Conservation (phyloP, 2,329 filamentous ascomycete species). For the Cylindrodendrum hubeiense region DNA sequence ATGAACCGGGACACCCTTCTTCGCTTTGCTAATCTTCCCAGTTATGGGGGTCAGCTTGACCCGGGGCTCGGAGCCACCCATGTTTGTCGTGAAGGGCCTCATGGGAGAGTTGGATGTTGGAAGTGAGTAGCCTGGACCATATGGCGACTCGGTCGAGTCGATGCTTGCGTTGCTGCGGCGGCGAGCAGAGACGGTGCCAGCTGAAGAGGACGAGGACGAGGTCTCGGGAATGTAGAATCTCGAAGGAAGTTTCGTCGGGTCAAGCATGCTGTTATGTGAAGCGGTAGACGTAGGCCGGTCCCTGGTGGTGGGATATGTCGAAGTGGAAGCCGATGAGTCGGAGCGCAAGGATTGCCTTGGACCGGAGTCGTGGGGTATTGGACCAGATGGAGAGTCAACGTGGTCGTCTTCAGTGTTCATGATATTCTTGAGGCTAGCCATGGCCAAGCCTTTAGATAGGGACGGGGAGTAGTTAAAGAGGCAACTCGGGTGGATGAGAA, state of each 20-base stretch:
- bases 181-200: constrained; percentile 47
- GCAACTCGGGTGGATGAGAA: constrained; percentile 48
- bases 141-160: constrained; percentile 62
- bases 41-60: constrained; percentile 69
- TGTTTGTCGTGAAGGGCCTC: constrained; percentile 56
- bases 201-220: constrained; percentile 40
- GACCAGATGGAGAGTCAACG: constrained; percentile 56
- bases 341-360: constrained; percentile 48
- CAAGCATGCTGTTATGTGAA: constrained; percentile 51
- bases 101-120: constrained; percentile 47
- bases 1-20: constrained; percentile 71
- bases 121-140: constrained; percentile 42
- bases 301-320: constrained; percentile 56
- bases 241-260: constrained; percentile 47
- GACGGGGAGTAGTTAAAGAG: constrained; percentile 48
- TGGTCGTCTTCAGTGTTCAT: constrained; percentile 68
- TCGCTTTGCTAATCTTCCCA: constrained; percentile 67
- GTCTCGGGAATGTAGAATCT: constrained; percentile 41
- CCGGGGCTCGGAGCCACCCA: constrained; percentile 51
- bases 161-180: constrained; percentile 60
- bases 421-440: constrained; percentile 69
- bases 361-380: constrained; percentile 58
- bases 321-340: constrained; percentile 50
- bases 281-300: constrained; percentile 47
- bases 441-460: constrained; percentile 57